phyloP scores from a whole-genome alignment of 257 asterid genomes.

The Sherardia arvensis region DNA sequence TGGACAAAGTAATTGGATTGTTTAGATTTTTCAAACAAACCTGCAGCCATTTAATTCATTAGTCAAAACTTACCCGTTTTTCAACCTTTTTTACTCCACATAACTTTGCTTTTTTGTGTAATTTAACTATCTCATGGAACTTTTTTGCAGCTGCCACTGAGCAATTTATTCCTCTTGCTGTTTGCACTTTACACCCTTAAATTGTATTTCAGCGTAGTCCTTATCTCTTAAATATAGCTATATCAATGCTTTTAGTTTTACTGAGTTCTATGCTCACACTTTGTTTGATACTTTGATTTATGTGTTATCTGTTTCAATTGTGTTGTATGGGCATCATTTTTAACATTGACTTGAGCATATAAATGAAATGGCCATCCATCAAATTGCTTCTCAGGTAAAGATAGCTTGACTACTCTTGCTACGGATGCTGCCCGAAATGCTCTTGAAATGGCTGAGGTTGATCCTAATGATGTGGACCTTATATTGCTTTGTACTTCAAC shows the following conservation, averaged over 20 bases:
- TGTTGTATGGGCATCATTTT: background rate
- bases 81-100: no score
- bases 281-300: background rate
- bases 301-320: background rate
- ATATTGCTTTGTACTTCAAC: conserved; percentile 77
- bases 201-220: background rate
- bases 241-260: background rate
- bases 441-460: conserved; percentile 86
- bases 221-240: background rate
- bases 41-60: background rate
- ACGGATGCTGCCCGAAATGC: conserved; percentile 78
- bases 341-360: background rate
- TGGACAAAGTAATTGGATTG: background rate
- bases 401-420: conserved; percentile 53
- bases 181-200: background rate
- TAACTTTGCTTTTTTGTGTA: no score
- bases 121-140: conserved; percentile 2
- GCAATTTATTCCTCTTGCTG: background rate
- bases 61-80: background rate
- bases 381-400: conserved; percentile 48
- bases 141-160: background rate
- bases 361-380: background rate
- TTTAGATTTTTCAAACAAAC: background rate
- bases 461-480: conserved; percentile 68
- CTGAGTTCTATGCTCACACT: background rate